Conservation (phyloP, 768 basidiomycete genomes). For the Amanita jacksonii region DNA sequence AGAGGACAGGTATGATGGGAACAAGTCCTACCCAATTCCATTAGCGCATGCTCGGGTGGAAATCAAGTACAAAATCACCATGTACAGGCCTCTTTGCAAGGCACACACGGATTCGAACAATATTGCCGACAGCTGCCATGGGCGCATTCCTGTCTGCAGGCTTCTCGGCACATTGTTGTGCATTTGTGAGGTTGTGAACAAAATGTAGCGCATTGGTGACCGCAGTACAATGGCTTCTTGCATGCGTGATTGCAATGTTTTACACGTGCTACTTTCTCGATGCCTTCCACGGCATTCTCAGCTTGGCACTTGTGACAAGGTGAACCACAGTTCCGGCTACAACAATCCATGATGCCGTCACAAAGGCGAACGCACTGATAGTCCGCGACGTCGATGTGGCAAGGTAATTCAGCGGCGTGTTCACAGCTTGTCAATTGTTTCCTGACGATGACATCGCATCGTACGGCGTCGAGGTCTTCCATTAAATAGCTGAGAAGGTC, state of each 20-base stretch:
- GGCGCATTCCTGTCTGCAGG: constrained; percentile 44
- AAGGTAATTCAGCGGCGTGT: constrained; percentile 37
- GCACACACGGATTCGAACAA: constrained; percentile 48
- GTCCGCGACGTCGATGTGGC: constrained; percentile 31
- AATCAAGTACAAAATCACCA: constrained; percentile 26
- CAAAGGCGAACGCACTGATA: constrained; percentile 35
- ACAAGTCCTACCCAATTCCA: constrained; percentile 34
- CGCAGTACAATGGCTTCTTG: constrained; percentile 42
- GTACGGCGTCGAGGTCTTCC: constrained; percentile 32
- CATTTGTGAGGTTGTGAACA: constrained; percentile 47
- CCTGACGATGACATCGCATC: constrained; percentile 32
- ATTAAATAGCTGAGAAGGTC: constrained; percentile 29
- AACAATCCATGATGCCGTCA: constrained; percentile 38
- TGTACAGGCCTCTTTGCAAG: constrained; percentile 52
- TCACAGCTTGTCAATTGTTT: constrained; percentile 45
- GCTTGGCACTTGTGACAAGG: constrained; percentile 41
- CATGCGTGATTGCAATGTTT: constrained; percentile 40
- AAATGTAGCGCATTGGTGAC: constrained; percentile 36
- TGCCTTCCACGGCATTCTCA: constrained; percentile 11
- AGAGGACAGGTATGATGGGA: constrained; percentile 46
- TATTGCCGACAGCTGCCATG: constrained; percentile 39
- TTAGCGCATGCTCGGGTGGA: neutral
- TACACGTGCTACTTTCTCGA: constrained; percentile 17
- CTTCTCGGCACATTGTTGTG: constrained; percentile 31
- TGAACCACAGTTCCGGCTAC: constrained; percentile 38